A percentile compares a stretch with the other conserved stretches of the same genome.
phyloP scores from a whole-genome alignment of 2,329 filamentous ascomycete genomes.

The Talaromyces sp. region DNA sequence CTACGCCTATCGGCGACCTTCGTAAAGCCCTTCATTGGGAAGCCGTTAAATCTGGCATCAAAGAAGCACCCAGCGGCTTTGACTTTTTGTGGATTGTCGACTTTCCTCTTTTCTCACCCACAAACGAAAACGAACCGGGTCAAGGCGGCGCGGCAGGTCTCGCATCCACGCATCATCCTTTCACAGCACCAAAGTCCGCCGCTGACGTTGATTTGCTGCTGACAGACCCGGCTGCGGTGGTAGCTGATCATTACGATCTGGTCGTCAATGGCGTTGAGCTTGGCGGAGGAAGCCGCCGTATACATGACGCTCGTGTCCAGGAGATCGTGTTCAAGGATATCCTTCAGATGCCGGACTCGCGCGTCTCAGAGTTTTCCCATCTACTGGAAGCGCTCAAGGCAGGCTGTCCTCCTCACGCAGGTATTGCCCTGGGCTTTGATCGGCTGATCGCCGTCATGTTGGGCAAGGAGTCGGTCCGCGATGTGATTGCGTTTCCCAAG shows the following conservation, averaged over 20 bases:
- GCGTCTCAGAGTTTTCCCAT: slow-evolving; percentile 78
- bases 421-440: slow-evolving; percentile 90
- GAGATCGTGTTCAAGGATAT: slow-evolving; percentile 80
- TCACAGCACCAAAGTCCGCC: slow-evolving; percentile 75
- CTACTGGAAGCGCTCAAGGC: slow-evolving; percentile 74
- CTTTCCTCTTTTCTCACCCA: slow-evolving; percentile 87
- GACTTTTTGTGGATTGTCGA: slow-evolving; percentile 80
- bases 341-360: slow-evolving; percentile 67
- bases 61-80: slow-evolving; percentile 51
- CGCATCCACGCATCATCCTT: slow-evolving; percentile 88
- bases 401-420: slow-evolving; percentile 91
- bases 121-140: slow-evolving; percentile 62
- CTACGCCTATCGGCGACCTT: slow-evolving; percentile 66
- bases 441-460: slow-evolving; percentile 76
- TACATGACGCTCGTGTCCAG: slow-evolving; percentile 79
- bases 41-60: slow-evolving; percentile 60
- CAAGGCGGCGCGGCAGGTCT: slow-evolving; percentile 80
- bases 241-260: slow-evolving; percentile 89
- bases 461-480: slow-evolving; percentile 70
- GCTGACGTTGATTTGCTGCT: slow-evolving; percentile 71
- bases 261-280: slow-evolving; percentile 94
- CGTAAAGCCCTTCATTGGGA: slow-evolving; percentile 65
- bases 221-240: slow-evolving; percentile 65
- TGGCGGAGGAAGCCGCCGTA: slow-evolving; percentile 87
- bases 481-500: slow-evolving; percentile 98